Conservation (phyloP, 1,139 yeast species). For the Hanseniaspora uvarum region DNA sequence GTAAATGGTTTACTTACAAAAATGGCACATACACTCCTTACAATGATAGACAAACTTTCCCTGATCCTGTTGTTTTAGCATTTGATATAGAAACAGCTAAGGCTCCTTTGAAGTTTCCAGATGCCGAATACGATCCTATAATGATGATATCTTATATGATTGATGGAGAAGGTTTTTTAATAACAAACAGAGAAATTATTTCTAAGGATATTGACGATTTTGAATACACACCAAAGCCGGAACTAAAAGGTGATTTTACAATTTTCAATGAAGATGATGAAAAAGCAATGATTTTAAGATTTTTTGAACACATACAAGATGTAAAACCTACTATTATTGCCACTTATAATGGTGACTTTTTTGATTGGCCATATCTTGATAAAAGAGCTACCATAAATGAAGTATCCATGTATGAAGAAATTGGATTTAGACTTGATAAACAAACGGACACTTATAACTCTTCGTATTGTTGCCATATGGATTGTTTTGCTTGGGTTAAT, state of each 20-base stretch:
- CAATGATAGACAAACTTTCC: conserved; percentile 74
- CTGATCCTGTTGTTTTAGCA: conserved; percentile 94
- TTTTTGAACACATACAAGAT: conserved; percentile 85
- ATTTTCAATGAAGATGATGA: conserved; percentile 88
- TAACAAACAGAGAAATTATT: conserved; percentile 88
- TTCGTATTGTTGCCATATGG: conserved; percentile 91
- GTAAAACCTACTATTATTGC: conserved; percentile 89
- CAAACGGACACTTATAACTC: conserved; percentile 85
- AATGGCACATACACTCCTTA: conserved; percentile 51
- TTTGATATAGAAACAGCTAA: conserved; percentile 97
- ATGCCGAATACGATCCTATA: conserved; percentile 78
- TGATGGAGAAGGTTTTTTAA: conserved; percentile 90
- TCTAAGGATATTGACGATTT: conserved; percentile 92
- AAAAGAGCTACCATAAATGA: conserved; percentile 76
- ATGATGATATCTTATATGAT: conserved; percentile 99
- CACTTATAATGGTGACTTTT: conserved; percentile 95
- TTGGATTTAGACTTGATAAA: conserved; percentile 81
- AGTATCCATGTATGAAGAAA: conserved; percentile 80
- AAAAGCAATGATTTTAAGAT: conserved; percentile 57
- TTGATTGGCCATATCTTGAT: conserved; percentile 98
- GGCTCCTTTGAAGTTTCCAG: conserved; percentile 93
- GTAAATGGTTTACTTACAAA: conserved; percentile 87
- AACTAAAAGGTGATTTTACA: conserved; percentile 80
- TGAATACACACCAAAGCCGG: conserved; percentile 95
- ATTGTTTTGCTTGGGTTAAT: conserved; percentile 97